phyloP scores from a whole-genome alignment of 768 basidiomycete species.

The Hygrophorus pudorinus region DNA sequence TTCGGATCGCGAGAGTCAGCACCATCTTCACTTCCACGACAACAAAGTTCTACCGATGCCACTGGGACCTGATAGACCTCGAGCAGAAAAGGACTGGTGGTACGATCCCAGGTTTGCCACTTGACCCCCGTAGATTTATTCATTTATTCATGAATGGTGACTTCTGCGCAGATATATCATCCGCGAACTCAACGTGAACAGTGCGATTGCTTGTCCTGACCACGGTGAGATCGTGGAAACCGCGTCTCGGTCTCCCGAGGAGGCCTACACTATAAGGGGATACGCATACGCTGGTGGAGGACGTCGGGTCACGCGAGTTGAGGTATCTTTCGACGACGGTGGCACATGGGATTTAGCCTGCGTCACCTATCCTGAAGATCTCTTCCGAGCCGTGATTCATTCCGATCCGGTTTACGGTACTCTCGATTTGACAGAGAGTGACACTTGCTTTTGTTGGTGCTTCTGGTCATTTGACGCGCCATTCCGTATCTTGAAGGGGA shows the following conservation, averaged over 20 bases:
- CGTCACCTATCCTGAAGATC: conserved; percentile 39
- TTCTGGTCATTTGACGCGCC: conserved; percentile 40
- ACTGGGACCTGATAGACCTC: conserved; percentile 40
- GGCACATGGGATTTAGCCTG: conserved; percentile 33
- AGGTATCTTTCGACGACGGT: conserved; percentile 47
- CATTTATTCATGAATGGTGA: conserved; percentile 6
- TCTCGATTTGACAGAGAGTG: conserved; percentile 36
- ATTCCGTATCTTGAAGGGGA: conserved; percentile 21
- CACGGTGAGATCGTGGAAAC: conserved; percentile 37
- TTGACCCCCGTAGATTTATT: neutral
- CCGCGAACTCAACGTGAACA: conserved; percentile 53
- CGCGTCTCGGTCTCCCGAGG: conserved; percentile 1
- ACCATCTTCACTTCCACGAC: conserved; percentile 26
- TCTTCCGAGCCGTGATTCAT: conserved; percentile 28
- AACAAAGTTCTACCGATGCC: conserved; percentile 45
- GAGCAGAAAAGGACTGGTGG: conserved; percentile 45
- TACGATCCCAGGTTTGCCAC: conserved; percentile 32
- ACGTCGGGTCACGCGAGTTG: conserved; percentile 45
- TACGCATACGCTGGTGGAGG: conserved; percentile 60
- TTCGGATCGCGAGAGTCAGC: conserved; percentile 38
- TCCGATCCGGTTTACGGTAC: conserved; percentile 34
- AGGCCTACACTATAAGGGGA: conserved; percentile 35
- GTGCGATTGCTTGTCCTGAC: conserved; percentile 43
- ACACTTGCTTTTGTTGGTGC: conserved; percentile 52
- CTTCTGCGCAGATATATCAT: conserved; percentile 27